Base-by-base conservation (phyloP, 768 basidiomycete species). In the Tubosaeta sp. region DNA sequence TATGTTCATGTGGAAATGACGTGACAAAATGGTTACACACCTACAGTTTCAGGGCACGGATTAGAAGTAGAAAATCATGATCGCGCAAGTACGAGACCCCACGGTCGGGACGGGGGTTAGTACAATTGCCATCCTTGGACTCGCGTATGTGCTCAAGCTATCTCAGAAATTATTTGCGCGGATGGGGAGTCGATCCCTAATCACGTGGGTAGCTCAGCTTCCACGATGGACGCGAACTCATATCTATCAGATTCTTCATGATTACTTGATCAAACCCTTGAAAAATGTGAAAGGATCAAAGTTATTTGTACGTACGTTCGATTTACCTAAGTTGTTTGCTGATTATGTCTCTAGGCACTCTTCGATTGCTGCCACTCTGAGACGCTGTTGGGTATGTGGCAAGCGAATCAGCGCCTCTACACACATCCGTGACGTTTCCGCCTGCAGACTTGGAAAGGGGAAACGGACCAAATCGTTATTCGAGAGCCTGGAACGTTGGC, bases 101-200 rank as follows among this genome's bases (percentile, higher is more conserved):
- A 80, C 47, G 74, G 78, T 2, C 60, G 63, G 47, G 77, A 82
- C 50, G 76, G 76, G 62, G 78, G 82, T 80, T 2, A 52, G 59
- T 47, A 6, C 19, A 17, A 3, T 32, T 16, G 3, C 3, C 22
- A 22, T 32, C 34, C 4, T 17, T 25, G 19, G n/a, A 8, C 38
- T 50, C 14, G 22, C 6, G 1, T 16, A 22, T 17, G 14, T 31
- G 22, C 45, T 58, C 35, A 55, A 8, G 5, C 10, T 31, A 13
- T 19, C 9, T 46, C 34, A 65, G 64, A 64, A 39, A 65, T 65
- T 2, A 44, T 66, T 32, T 32, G 43, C 5, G 59, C 62, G 0
- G 56, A 59, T 27, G 64, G 55, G 10, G 48, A 46, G 2, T 55
- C 54, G 1, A 69, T 67, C 14, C 45, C 63, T 1, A 63, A 67